Percentiles rank a stretch among this genome's conserved stretches.
phyloP scores from a whole-genome alignment of 2,329 filamentous ascomycete species.

The Trichophyton simii region DNA sequence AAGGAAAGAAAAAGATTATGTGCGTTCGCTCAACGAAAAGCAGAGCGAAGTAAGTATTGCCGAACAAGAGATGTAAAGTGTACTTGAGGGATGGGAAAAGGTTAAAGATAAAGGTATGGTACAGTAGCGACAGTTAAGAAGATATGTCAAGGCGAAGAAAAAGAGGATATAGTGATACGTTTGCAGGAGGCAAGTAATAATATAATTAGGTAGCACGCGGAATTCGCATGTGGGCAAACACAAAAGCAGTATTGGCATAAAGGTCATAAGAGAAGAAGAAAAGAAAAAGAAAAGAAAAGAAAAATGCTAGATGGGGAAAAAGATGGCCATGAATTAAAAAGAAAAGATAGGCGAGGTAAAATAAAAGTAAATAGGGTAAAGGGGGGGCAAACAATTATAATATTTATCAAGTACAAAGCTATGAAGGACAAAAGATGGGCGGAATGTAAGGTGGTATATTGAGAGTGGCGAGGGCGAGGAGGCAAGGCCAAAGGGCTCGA shows the following conservation, averaged over 20 bases:
- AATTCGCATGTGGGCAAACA: neutral
- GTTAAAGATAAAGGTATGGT: neutral
- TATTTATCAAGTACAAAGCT: slow-evolving; percentile 5
- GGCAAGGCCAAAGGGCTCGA: neutral
- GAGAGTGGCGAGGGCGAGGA: neutral
- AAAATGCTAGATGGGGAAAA: neutral
- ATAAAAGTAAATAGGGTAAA: neutral
- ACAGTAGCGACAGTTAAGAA: neutral
- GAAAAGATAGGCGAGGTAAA: neutral
- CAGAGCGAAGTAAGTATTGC: neutral
- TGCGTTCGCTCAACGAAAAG: neutral
- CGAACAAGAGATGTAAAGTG: slow-evolving; percentile 10
- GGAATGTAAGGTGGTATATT: neutral
- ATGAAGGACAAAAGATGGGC: neutral
- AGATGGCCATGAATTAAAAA: neutral
- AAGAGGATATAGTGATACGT: neutral
- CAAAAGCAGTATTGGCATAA: neutral
- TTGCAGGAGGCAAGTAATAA: neutral
- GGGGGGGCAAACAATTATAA: neutral
- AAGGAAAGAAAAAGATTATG: neutral
- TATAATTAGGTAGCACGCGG: neutral
- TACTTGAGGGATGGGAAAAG: slow-evolving; percentile 7
- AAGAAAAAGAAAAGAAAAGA: slow-evolving; percentile 1
- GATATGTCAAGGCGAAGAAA: neutral
- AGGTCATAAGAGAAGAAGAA: neutral